Base-by-base conservation (phyloP, 768 basidiomycete species). In the Xanthoconium stramineum region DNA sequence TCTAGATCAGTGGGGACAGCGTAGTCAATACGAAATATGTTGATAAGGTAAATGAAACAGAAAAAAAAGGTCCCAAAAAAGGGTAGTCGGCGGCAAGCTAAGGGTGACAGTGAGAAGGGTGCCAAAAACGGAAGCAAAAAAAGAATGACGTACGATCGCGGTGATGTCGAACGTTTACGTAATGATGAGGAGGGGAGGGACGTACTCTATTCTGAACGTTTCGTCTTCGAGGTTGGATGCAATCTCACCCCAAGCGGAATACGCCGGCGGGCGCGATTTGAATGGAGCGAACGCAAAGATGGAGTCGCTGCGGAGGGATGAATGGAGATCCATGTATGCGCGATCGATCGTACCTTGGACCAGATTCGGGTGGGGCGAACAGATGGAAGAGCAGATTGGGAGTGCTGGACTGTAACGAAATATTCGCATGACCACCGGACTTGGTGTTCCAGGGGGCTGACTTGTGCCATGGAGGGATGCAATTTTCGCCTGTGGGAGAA, bases 171-270 rank as follows among this genome's bases (percentile, higher is more conserved):
- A 7, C 9, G 10, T 49, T 72, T 76, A 72, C 65, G 68, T 70
- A 70, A 66, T 66, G 42, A 57, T 39, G 57, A 63, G 59, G 52
- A 70, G 65, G 65, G 39, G 65, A 60, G 67, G 63, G 59, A 89
- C 92, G 72, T 76, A 96, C 94, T 94, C 92, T 71, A 81, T 82
- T 74, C 86, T 83, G 72, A 87, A 89, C 13, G 75, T 73, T 62
- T 92, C 88, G 58, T 85, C 81, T 66, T 86, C 83, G 44, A 95
- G 77, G 69, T 83, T 83, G 60, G 74, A 73, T 14, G 91, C 92
- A 43, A 86, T 72, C 53, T 89, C 86, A 32, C 89, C 88, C 91
- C 91, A 91, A 55, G 76, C 72, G 52, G 82, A 78, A 66, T 89
- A 89, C 32, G 81, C 73, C 39, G 83, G 78, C 50, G 74, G 70